Conservation (phyloP, 2,329 filamentous ascomycete genomes). For the Colletotrichum sp. region DNA sequence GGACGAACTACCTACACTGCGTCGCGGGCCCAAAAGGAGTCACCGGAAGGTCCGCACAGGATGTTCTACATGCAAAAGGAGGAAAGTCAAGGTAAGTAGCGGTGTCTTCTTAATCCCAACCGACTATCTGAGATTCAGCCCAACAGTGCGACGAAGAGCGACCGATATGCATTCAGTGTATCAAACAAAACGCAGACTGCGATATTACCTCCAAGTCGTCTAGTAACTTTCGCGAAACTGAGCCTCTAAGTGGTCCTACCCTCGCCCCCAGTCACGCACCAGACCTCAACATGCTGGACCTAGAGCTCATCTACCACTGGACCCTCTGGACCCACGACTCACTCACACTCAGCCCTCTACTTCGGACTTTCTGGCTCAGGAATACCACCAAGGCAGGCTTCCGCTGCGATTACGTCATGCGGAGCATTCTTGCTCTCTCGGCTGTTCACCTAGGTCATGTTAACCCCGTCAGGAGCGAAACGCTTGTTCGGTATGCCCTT, state of each 20-base stretch:
- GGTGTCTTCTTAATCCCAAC: background rate
- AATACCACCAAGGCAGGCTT: conserved; percentile 51
- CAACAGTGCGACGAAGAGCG: conserved; percentile 42
- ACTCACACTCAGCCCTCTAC: conserved; percentile 41
- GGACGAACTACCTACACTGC: background rate
- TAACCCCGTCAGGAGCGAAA: conserved; percentile 5
- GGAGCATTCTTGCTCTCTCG: conserved; percentile 51
- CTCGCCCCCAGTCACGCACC: background rate
- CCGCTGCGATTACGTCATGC: conserved; percentile 50
- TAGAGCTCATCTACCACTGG: conserved; percentile 60
- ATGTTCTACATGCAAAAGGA: conserved; percentile 39
- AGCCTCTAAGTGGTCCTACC: background rate
- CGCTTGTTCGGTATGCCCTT: background rate
- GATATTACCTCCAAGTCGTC: conserved; percentile 27
- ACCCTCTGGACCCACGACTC: conserved; percentile 53
- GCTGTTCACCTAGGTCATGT: conserved; percentile 50
- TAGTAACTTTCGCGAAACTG: background rate
- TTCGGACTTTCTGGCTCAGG: conserved; percentile 51
- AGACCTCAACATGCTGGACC: conserved; percentile 44
- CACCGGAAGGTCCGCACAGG: conserved; percentile 39
- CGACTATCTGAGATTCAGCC: background rate
- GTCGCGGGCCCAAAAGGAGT: background rate
- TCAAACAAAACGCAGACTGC: conserved; percentile 40
- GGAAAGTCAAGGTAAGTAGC: conserved; percentile 41
- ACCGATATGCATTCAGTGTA: conserved; percentile 42